These are phyloP conservation scores for Trypanosoma boissoni DNA, from an alignment of 208 protist genomes.

Conservation along the genomic window DNA sequence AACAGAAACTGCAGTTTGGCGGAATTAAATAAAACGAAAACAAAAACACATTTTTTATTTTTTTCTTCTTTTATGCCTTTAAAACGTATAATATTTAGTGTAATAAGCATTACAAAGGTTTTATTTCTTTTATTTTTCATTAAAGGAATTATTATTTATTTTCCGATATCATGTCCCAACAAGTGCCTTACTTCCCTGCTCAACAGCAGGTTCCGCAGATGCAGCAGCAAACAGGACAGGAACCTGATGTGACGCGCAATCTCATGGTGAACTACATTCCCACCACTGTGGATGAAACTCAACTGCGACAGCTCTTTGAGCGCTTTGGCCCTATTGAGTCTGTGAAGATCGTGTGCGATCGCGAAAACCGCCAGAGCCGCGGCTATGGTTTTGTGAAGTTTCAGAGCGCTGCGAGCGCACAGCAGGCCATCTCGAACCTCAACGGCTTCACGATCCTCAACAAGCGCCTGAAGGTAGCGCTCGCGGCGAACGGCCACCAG, in stretches of 20 bases:
- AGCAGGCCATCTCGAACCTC: constrained; percentile 72
- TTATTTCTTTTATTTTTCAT: no score
- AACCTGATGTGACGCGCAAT: constrained; percentile 77
- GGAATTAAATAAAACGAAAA: constrained; percentile 2
- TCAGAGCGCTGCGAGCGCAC: constrained; percentile 57
- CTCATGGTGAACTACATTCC: constrained; percentile 91
- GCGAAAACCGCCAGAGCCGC: constrained; percentile 77
- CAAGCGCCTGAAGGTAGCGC: constrained; percentile 88
- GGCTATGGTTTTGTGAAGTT: constrained; percentile 92
- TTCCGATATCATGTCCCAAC: constrained; percentile 35
- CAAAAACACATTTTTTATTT: constrained; percentile 12
- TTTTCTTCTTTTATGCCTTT: no score
- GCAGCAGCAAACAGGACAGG: constrained; percentile 44
- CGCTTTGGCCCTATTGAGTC: constrained; percentile 82
- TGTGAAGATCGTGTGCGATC: constrained; percentile 89
- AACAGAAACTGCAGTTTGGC: background rate
- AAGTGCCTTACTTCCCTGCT: constrained; percentile 31
- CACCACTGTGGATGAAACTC: constrained; percentile 77
- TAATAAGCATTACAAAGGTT: no score
- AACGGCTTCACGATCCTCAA: constrained; percentile 87
- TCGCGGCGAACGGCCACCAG: constrained; percentile 73
- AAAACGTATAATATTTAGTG: no score
- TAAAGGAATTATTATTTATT: background rate
- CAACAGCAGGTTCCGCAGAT: constrained; percentile 25
- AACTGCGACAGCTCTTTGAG: constrained; percentile 84